Conservation (phyloP, 2,329 filamentous ascomycete genomes). For the Alternaria infectoria region DNA sequence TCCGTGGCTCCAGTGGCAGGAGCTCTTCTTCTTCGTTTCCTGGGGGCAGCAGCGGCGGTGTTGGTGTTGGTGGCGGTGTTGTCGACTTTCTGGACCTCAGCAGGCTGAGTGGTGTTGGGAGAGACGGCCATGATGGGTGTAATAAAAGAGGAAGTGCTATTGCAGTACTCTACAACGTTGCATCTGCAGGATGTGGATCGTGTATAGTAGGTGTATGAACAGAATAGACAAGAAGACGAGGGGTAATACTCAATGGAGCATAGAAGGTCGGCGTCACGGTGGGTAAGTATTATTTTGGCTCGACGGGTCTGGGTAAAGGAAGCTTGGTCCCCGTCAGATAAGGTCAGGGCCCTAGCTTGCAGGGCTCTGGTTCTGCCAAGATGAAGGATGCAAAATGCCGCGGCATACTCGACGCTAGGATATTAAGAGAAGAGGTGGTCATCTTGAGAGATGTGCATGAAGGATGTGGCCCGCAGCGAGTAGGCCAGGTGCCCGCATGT, state of each 20-base stretch:
- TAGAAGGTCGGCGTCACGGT: constrained; percentile 45
- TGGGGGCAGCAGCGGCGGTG: constrained; percentile 45
- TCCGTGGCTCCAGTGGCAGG: constrained; percentile 87
- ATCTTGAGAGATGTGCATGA: constrained; percentile 40
- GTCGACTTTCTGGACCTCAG: constrained; percentile 43
- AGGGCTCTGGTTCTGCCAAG: constrained; percentile 39
- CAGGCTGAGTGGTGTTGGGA: constrained; percentile 39
- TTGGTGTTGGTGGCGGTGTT: constrained; percentile 32
- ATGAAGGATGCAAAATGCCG: constrained; percentile 40
- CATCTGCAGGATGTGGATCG: constrained; percentile 42
- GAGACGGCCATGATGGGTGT: constrained; percentile 41
- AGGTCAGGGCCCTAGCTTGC: constrained; percentile 40
- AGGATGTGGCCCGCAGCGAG: constrained; percentile 38
- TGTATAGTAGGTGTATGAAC: constrained; percentile 41
- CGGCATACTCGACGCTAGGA: constrained; percentile 43
- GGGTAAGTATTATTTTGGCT: constrained; percentile 49
- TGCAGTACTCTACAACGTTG: constrained; percentile 34
- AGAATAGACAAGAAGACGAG: constrained; percentile 45
- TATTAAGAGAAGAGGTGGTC: constrained; percentile 39
- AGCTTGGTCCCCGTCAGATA: constrained; percentile 48
- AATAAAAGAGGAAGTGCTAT: constrained; percentile 26
- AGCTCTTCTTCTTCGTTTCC: constrained; percentile 82
- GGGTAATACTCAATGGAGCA: constrained; percentile 47
- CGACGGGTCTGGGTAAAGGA: constrained; percentile 33
- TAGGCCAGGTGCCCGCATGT: constrained; percentile 44